A percentile compares a stretch with the other conserved stretches of the same genome.
Evolutionary conservation across 2,329 filamentous ascomycete genomes (phyloP).

Genomic region (Sporothrix euskadiensis): DNA sequence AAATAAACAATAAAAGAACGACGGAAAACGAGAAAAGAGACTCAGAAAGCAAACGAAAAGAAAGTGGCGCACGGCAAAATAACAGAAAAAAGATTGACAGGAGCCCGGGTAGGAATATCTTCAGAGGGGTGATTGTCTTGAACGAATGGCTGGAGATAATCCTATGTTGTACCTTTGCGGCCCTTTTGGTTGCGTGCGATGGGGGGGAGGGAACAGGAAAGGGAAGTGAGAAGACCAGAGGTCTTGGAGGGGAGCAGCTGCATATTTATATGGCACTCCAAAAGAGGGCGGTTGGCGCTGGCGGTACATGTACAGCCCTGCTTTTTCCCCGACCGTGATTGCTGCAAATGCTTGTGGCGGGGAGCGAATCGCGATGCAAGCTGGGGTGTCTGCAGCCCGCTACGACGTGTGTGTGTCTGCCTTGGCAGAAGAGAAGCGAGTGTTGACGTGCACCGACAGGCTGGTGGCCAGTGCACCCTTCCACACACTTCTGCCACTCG

Average conservation of each 20-base stretch:
- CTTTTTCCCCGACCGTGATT: constrained; percentile 26
- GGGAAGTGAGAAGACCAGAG: constrained; percentile 37
- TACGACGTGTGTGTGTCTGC: constrained; percentile 30
- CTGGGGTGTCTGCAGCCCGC: constrained; percentile 9
- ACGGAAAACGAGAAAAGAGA: constrained; percentile 43
- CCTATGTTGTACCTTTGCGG: constrained; percentile 58
- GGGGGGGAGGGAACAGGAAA: constrained; percentile 54
- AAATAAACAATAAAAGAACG: constrained; percentile 37
- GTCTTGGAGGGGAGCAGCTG: constrained; percentile 37
- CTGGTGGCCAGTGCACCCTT: constrained; percentile 2
- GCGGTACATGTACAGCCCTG: constrained; percentile 29
- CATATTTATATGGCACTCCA: constrained; percentile 25
- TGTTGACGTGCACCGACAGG: constrained; percentile 17
- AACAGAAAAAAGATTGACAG: constrained; percentile 47
- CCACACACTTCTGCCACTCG: not conserved
- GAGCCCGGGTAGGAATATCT: constrained; percentile 58
- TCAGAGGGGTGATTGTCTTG: constrained; percentile 38
- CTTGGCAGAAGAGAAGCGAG: constrained; percentile 27
- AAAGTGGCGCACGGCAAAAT: constrained; percentile 40
- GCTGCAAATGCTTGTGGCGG: constrained; percentile 20
- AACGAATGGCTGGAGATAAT: constrained; percentile 56
- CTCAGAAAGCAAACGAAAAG: constrained; percentile 37
- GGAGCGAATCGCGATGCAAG: constrained; percentile 29
- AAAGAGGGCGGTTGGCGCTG: constrained; percentile 14
- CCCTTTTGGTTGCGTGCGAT: constrained; percentile 55